Conservation (phyloP, 768 basidiomycete genomes). For the Kwoniella pini region DNA sequence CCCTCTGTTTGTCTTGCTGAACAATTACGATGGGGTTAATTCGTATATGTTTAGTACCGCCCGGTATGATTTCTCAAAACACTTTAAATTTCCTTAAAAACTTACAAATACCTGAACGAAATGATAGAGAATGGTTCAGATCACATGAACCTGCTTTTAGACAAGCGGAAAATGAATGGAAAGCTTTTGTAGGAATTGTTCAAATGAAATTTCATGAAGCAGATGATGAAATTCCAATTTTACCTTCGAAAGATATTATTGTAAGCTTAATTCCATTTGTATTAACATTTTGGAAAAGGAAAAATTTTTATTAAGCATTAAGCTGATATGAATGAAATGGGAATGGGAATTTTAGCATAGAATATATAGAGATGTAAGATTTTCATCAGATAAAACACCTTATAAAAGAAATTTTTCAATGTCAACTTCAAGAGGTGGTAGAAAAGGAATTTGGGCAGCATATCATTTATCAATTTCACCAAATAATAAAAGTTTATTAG, state of each 20-base stretch:
- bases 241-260: slow-evolving; percentile 87
- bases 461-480: slow-evolving; percentile 64
- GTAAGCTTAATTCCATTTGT: slow-evolving; percentile 31
- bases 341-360: slow-evolving; percentile 60
- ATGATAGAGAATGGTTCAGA: slow-evolving; percentile 84
- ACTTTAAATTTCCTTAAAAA: slow-evolving; percentile 74
- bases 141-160: slow-evolving; percentile 78
- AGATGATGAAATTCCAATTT: slow-evolving; percentile 78
- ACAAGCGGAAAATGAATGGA: slow-evolving; percentile 85
- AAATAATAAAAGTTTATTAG: slow-evolving; percentile 68
- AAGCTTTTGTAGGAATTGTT: slow-evolving; percentile 73
- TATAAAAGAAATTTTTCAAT: slow-evolving; percentile 84
- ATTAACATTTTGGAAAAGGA: too few species aligned
- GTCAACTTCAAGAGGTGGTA: slow-evolving; percentile 81
- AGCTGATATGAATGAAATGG: not conserved
- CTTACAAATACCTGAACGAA: slow-evolving; percentile 71
- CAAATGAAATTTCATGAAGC: slow-evolving; percentile 68
- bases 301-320: too few species aligned
- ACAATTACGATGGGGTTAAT: too few species aligned
- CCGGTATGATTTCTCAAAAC: slow-evolving; percentile 83
- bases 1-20: too few species aligned
- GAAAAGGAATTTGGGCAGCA: slow-evolving; percentile 84
- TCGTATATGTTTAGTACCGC: slow-evolving; percentile 62
- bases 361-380: slow-evolving; percentile 91
- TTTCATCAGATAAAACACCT: slow-evolving; percentile 92